Conservation (phyloP, 768 basidiomycete genomes). For the Amanita muscaria region DNA sequence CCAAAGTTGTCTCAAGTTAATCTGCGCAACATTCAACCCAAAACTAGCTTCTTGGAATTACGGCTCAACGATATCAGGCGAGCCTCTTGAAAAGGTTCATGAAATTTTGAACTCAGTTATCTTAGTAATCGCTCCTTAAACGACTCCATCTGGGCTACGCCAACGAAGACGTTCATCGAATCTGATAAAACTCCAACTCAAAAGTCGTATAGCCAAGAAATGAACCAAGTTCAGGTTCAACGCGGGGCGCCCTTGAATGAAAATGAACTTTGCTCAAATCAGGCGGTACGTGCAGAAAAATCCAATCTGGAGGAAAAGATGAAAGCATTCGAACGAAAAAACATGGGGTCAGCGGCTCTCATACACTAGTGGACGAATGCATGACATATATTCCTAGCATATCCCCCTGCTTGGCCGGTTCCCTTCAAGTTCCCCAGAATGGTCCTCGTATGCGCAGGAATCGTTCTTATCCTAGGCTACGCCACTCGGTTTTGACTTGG, state of each 20-base stretch:
- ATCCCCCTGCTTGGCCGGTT: conserved; percentile 1
- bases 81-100: background rate
- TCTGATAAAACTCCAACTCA: conserved; percentile 3
- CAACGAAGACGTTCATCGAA: background rate
- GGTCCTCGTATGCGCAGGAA: background rate
- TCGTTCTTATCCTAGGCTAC: conserved; percentile 6
- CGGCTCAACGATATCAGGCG: conserved; percentile 5
- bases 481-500: conserved; percentile 6
- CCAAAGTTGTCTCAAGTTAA: background rate
- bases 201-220: background rate
- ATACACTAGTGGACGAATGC: too few relatives aligned
- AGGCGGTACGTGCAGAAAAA: background rate
- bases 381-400: too few relatives aligned
- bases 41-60: conserved; percentile 4
- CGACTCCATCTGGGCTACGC: conserved; percentile 7
- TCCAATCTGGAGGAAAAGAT: conserved; percentile 3
- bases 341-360: conserved; percentile 4
- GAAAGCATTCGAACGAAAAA: conserved; percentile 6
- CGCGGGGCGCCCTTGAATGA: too few relatives aligned
- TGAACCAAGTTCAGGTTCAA: background rate
- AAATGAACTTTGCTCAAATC: conserved; percentile 4
- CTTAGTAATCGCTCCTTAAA: conserved; percentile 7
- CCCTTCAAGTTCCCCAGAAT: background rate
- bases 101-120: background rate
- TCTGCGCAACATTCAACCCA: background rate